These are phyloP conservation scores for Isochrysis galbana DNA, from an alignment of 78 protist species.

Conservation along the genomic window DNA sequence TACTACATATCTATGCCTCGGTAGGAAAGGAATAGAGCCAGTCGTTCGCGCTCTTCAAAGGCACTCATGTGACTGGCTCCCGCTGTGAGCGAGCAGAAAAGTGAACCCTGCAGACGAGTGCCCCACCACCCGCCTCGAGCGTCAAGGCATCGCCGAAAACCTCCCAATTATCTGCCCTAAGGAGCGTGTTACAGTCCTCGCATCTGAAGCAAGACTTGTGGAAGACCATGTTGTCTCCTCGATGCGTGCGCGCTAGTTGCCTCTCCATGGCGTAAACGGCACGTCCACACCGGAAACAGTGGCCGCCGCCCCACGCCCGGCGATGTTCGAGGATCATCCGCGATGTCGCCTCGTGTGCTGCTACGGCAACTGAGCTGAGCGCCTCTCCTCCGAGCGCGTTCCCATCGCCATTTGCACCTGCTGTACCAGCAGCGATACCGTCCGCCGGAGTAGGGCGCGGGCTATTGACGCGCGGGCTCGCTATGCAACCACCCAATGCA, in stretches of 20 bases:
- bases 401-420: too few relatives aligned
- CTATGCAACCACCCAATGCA: neutral
- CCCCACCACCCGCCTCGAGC: neutral
- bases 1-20: too few relatives aligned
- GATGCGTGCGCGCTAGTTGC: neutral
- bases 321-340: neutral
- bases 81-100: neutral
- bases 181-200: neutral
- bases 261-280: neutral
- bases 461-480: too few relatives aligned
- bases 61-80: too few relatives aligned
- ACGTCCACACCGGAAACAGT: neutral
- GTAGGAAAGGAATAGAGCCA: too few relatives aligned
- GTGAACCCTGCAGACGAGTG: neutral
- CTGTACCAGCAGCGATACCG: too few relatives aligned
- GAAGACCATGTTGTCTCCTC: neutral
- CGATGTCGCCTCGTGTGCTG: neutral
- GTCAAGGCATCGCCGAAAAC: neutral
- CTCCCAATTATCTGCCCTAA: neutral
- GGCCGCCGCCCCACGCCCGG: neutral
- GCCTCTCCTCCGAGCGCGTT: neutral
- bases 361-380: neutral
- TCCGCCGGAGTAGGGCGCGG: neutral
- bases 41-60: too few relatives aligned
- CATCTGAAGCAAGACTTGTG: neutral